These are phyloP conservation scores for Knoxdaviesia capensis DNA, from an alignment of 2,329 filamentous ascomycete species.

Conservation along the genomic window DNA sequence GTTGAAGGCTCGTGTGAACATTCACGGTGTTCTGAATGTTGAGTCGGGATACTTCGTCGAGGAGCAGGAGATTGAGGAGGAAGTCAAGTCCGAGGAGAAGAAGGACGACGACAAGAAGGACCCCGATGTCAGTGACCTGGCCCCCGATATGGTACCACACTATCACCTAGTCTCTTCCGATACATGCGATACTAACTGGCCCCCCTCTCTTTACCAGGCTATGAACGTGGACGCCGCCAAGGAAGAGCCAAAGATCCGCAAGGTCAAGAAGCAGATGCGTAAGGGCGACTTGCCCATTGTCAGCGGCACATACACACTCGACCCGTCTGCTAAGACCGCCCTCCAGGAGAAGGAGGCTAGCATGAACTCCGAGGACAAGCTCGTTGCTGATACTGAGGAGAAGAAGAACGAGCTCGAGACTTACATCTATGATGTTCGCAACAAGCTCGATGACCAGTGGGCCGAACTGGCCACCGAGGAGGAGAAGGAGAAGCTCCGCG, in stretches of 20 bases:
- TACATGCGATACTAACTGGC: too few relatives aligned
- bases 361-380: conserved; percentile 98
- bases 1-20: conserved; percentile 89
- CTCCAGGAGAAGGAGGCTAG: conserved; percentile 62
- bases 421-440: conserved; percentile 90
- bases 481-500: conserved; percentile 72
- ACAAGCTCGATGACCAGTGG: conserved; percentile 87
- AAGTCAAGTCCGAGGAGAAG: conserved; percentile 51
- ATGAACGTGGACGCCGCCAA: conserved; percentile 64
- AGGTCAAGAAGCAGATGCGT: conserved; percentile 98
- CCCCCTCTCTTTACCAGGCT: conserved; percentile 26
- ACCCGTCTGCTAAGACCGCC: conserved; percentile 43
- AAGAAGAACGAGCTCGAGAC: conserved; percentile 99
- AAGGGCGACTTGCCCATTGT: conserved; percentile 88
- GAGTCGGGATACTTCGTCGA: conserved; percentile 97
- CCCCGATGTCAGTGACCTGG: conserved; percentile 42
- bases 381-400: conserved; percentile 93
- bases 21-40: conserved; percentile 89
- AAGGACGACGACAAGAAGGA: conserved; percentile 39
- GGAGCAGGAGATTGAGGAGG: conserved; percentile 92
- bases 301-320: conserved; percentile 63
- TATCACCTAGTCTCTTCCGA: too few relatives aligned
- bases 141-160: too few relatives aligned
- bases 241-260: conserved; percentile 61
- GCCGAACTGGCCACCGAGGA: conserved; percentile 76